These are phyloP conservation scores for Hysterium pulicare DNA, from an alignment of 2,329 filamentous ascomycete species.

Conservation along the genomic window DNA sequence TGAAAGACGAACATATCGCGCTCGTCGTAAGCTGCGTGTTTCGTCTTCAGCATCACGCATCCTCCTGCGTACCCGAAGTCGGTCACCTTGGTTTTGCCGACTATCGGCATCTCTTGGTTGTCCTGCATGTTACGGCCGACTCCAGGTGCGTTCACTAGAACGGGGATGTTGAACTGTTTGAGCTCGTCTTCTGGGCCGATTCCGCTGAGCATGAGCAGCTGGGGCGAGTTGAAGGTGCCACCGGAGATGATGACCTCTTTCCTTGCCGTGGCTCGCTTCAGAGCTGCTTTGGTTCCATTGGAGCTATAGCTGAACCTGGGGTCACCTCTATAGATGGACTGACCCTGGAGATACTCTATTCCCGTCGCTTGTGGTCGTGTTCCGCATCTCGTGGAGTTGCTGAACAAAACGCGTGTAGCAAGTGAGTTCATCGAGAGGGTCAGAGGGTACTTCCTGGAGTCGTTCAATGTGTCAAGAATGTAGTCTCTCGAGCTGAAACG, in stretches of 20 bases:
- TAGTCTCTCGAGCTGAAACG: neutral
- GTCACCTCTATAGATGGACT: constrained; percentile 44
- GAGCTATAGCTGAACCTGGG: constrained; percentile 29
- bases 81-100: constrained; percentile 15
- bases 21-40: constrained; percentile 16
- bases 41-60: constrained; percentile 19
- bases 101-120: constrained; percentile 49
- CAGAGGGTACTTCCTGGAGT: constrained; percentile 19
- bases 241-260: constrained; percentile 24
- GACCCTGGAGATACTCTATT: constrained; percentile 43
- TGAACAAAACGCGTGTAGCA: constrained; percentile 43
- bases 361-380: constrained; percentile 39
- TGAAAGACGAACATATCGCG: constrained; percentile 25
- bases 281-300: constrained; percentile 29
- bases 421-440: constrained; percentile 36
- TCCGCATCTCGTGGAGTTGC: constrained; percentile 20
- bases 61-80: constrained; percentile 7
- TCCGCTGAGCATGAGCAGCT: constrained; percentile 61
- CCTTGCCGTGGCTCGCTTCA: constrained; percentile 37
- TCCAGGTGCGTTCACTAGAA: constrained; percentile 54
- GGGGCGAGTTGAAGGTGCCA: constrained; percentile 60
- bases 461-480: neutral
- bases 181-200: constrained; percentile 56
- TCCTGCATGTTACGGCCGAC: constrained; percentile 63
- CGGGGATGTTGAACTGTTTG: constrained; percentile 50